A percentile compares a stretch with the other conserved stretches of the same genome.
Evolutionary conservation across 352 stramenopile species (phyloP).

Genomic region (Globisporangium barbulae): DNA sequence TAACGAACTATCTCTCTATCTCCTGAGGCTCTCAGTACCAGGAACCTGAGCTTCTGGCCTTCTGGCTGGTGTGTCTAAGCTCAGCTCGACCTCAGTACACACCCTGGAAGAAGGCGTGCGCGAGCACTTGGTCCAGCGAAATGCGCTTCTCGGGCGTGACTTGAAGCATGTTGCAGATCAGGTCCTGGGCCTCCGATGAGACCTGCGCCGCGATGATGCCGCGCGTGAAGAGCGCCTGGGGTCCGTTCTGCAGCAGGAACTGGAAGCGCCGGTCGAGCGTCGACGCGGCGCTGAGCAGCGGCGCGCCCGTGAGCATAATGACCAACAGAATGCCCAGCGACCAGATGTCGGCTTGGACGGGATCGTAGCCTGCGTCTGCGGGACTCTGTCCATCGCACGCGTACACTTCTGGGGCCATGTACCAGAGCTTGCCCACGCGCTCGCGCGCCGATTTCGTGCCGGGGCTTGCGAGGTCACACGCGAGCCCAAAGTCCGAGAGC

Average conservation of each 20-base stretch:
- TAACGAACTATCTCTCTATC: not conserved
- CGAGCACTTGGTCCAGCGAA: constrained; percentile 37
- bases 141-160: constrained; percentile 35
- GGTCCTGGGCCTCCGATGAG: constrained; percentile 27
- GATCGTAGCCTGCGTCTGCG: constrained; percentile 34
- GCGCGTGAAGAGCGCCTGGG: constrained; percentile 15
- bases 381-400: constrained; percentile 28
- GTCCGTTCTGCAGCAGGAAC: constrained; percentile 24
- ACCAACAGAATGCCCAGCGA: constrained; percentile 59
- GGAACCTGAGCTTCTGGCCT: not conserved
- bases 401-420: constrained; percentile 68
- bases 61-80: not conserved
- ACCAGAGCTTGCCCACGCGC: constrained; percentile 58
- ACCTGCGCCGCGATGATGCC: constrained; percentile 8
- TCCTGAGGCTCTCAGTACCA: not conserved
- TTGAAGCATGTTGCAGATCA: constrained; percentile 49
- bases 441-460: constrained; percentile 21
- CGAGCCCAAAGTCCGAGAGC: constrained; percentile 58
- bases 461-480: constrained; percentile 13
- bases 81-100: not conserved
- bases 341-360: constrained; percentile 53
- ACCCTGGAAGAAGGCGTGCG: constrained; percentile 31
- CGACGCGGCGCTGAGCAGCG: constrained; percentile 35
- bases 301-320: constrained; percentile 57
- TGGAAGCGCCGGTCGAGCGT: constrained; percentile 28